Base-by-base conservation (phyloP, 768 basidiomycete genomes). In the Cytidiella melzeri region DNA sequence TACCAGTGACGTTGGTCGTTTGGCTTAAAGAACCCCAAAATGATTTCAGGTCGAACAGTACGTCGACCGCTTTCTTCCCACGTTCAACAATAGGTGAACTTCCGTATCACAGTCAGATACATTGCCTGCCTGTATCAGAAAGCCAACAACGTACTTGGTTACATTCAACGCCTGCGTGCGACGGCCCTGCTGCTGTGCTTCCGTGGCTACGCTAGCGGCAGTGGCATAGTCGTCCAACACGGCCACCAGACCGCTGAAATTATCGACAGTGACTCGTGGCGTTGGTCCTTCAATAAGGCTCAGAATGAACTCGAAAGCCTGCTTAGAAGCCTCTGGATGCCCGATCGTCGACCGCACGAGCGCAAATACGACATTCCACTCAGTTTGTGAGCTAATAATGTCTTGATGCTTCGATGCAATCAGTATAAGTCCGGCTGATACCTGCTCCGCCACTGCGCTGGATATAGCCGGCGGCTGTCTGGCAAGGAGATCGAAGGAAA, bases 361-460 rank as follows among this genome's bases (percentile, higher is more conserved):
- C 1, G 90, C 87, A 59, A 94, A 90, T 19, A 94, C 78, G 36
- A 98, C 71, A 53, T 90, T 92, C 95, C 95, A 99, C 63, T 98
- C 95, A 0, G 95, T 97, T 56, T 87, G 84, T 1, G 92, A 93
- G 48, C 84, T 92, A 55, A 93, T 81, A 21, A 91, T 79, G 5
- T 80, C 72, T 41, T 75, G 73, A 56, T 94, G 81, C 41, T 84
- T 81, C 59, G 87, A 79, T n/a, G 95, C 69, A 36, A 99, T 80
- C 46, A 83, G 65, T 21, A 80, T 76, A 6, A 97, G 74, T 0
- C 96, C 96, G 6, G 87, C 80, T 43, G 84, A 73, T n/a, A 96
- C 76, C 64, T 97, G 94, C 64, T 97, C 93, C 7, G 91, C 89
- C 5, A 96, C 88, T 1, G 88, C 81, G 55, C 76, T 86, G 18